Evolutionary conservation across 2,329 filamentous ascomycete species (phyloP), one percentile per base, ranked within the genome.

Genomic region (Trichoderma hamatum): DNA sequence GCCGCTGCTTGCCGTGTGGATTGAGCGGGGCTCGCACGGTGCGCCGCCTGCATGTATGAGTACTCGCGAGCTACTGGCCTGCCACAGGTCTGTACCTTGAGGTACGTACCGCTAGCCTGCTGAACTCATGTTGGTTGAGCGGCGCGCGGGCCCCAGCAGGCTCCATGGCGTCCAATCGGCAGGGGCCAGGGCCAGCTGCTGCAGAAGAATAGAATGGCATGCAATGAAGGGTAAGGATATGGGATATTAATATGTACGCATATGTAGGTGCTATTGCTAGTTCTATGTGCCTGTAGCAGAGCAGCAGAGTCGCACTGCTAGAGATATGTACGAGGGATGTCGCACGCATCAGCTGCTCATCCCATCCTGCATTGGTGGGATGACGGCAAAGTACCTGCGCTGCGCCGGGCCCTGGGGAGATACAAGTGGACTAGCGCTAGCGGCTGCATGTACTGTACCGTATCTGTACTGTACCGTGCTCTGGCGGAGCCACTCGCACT

Each of bases 311-410:
- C 6, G 39, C 39, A 43, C 39, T 43, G 39, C 39, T 43, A 43
- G 39, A 43, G n/a, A 34, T 54, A 65, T 56, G 51, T 66, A 58
- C 36, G 63, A 46, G 21, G 63, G 5, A 66, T 58, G 63, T 58
- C 52, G 52, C 63, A 58, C 52, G 63, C 34, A 67, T 67, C 63
- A 67, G 63, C 63, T 59, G 63, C 63, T 51, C 63, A 59, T 67
- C 54, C 63, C 43, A 52, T 52, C 32, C n/a, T 39, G 63, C 63
- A 30, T 24, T 58, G 52, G 52, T 36, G 63, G 52, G 52, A 39
- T 56, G 52, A 19, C 63, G 39, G 34, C 51, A 21, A 52, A 46
- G 63, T 58, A 67, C 63, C 51, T 67, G 39, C 39, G 60, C 60
- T 34, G 43, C 21, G 21, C 43, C 16, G 6, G 39, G 59, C 24